Conservation (phyloP, 495 filamentous ascomycete species). For the Xylaria palmicola region DNA sequence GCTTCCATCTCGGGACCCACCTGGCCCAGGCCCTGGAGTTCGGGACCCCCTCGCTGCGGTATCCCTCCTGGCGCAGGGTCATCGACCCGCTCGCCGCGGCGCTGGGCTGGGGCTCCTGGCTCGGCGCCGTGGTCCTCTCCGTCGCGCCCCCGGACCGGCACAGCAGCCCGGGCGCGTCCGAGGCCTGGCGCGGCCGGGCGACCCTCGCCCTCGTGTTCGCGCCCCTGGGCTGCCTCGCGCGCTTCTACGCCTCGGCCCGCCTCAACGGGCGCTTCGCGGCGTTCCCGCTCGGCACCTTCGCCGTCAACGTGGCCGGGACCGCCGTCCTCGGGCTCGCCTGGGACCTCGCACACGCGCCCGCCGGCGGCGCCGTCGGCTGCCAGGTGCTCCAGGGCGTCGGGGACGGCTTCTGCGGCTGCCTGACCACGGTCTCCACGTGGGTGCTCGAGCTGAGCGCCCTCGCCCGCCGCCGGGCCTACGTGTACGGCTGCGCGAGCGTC, state of each 20-base stretch:
- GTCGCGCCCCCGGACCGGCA: constrained; percentile 70
- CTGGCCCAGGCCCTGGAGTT: constrained; percentile 63
- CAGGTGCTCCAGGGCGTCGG: constrained; percentile 80
- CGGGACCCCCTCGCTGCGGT: constrained; percentile 58
- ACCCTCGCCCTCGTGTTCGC: constrained; percentile 83
- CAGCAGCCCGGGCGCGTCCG: constrained; percentile 33
- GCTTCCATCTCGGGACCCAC: constrained; percentile 73
- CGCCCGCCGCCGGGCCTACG: constrained; percentile 64
- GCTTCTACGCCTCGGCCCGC: constrained; percentile 68
- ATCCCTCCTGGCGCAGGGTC: constrained; percentile 52
- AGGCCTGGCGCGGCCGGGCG: constrained; percentile 70
- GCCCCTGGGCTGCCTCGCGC: constrained; percentile 71
- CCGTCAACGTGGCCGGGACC: constrained; percentile 78
- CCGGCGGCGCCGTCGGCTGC: constrained; percentile 60
- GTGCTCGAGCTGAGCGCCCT: constrained; percentile 74
- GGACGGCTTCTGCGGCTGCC: constrained; percentile 89
- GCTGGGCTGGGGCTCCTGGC: constrained; percentile 71
- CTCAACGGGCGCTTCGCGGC: constrained; percentile 64
- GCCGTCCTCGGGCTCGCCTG: constrained; percentile 62
- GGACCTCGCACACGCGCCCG: constrained; percentile 65
- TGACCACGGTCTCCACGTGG: constrained; percentile 95
- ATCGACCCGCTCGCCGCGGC: constrained; percentile 63
- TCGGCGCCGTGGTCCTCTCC: constrained; percentile 72
- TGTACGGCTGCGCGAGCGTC: constrained; percentile 72
- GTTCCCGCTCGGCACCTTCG: constrained; percentile 90